Base-by-base conservation (phyloP, 176 grass and related monocot species). In the Bolboschoenus planiculmis region DNA sequence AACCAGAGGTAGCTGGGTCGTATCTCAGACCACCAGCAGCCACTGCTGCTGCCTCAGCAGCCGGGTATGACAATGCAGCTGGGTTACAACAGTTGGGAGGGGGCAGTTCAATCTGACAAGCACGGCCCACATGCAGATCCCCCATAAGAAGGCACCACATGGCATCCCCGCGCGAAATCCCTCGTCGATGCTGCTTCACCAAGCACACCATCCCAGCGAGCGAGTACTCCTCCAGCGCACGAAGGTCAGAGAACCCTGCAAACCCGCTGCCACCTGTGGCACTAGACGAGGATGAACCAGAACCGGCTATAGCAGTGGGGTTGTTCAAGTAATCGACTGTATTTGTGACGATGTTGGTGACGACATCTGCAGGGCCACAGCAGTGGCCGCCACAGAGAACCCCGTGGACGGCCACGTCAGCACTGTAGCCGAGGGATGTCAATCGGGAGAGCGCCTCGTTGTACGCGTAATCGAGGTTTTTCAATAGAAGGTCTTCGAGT, bases 71-170 rank as follows among this genome's bases (percentile, higher is more conserved):
- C 54, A 60, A 80, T 60, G 78, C 20, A 42, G 78, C 53, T 81
- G 78, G 34, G 11, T 39, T 31, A 63, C 80, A 82, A 63, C 80
- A 82, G 3, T 82, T 82, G 10, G 80, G 57, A 66, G 80, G 80
- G 6, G 80, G 80, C 1, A 82, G 24, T 14, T 82, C 80, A 35
- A 82, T 82, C 56, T 82, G 80, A 61, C 80, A 82, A 46, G 96
- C 96, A 55, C 90, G 92, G 48, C 92, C 86, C 14, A 95, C 90
- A 64, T 89, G 90, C 77, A 99, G 89, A 33, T 98, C 91, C 77
- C 89, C 88, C 60, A 92, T 90, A 80, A 98, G 86, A 35, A 98
- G 92, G 84, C 96, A 98, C 96, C 96, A 95, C 96, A 98, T 87
- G 87, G 96, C 96, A 74, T 93, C 90, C 9, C 86, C 86, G 1